Base-by-base conservation (phyloP, 208 protist genomes). In the Vickermania ingenoplastis region DNA sequence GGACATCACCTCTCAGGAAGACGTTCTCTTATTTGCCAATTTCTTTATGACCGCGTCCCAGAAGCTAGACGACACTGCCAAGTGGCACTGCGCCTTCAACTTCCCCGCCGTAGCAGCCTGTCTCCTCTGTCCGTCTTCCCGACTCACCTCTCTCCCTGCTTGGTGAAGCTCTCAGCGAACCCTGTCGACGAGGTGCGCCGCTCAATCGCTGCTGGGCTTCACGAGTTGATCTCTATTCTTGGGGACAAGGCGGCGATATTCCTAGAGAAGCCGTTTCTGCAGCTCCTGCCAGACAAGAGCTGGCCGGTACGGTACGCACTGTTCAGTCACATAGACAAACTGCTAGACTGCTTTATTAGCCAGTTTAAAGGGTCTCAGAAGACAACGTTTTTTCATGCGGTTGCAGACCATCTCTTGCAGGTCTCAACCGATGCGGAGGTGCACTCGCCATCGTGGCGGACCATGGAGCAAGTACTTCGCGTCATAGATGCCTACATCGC, bases 1-100 rank as follows among this genome's bases (percentile, higher is more conserved):
- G 0, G 86, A 96, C 59, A 89, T 96, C 68, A 61, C 75, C 26
- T 67, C 75, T 4, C 71, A 79, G n/a, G 82, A 88, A 36, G 90
- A 96, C 51, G 79, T 87, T 1, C 58, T 73, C 5, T 71, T 96
- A 17, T 96, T 96, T 57, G 78, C 80, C 14, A 73, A 73, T 31
- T 94, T 94, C 67, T 96, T 84, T 67, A 63, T 77, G 48, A 77
- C 70, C 29, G 75, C 83, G 14, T 69, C 73, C 4, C 68, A 71
- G 21, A 73, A 76, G 25, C 57, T 62, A n/a, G 79, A 89, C 45
- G 83, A 91, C 49, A 75, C 81, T 2, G 73, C 78, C n/a, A 69
- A 87, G n/a, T 65, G 73, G 31, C 59, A 73, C 11, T 96, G 90
- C 75, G 82, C 90, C 36, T 96, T 79, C 62, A 93, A 96, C 73